phyloP scores from a whole-genome alignment of 1,284 basidiomycete genomes.

The Kwoniella shivajii region DNA sequence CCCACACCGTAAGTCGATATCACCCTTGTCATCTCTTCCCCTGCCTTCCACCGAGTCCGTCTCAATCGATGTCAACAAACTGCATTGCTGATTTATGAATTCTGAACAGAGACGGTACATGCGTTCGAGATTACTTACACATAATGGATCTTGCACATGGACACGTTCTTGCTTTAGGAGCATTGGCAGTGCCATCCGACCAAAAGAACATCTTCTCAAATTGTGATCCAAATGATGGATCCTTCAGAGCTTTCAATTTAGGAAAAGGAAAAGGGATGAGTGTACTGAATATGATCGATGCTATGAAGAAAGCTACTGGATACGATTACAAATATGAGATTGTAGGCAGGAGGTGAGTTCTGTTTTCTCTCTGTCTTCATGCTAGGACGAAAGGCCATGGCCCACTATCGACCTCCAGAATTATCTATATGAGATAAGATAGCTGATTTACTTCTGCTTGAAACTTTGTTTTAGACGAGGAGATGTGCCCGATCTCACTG shows the following conservation, averaged over 20 bases:
- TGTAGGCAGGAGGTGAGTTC: constrained; percentile 77
- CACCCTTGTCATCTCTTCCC: not conserved
- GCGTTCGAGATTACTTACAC: constrained; percentile 97
- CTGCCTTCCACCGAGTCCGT: no score
- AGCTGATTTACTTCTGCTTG: not conserved
- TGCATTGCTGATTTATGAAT: no score
- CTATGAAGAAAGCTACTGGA: constrained; percentile 90
- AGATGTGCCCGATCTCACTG: constrained; percentile 96
- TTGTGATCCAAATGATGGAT: constrained; percentile 53
- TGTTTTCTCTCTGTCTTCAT: not conserved
- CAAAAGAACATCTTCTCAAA: constrained; percentile 48
- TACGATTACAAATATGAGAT: constrained; percentile 87
- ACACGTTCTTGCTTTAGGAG: constrained; percentile 89
- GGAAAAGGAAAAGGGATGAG: constrained; percentile 91
- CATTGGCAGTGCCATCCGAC: constrained; percentile 54
- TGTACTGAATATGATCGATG: constrained; percentile 91
- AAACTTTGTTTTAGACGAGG: constrained; percentile 63
- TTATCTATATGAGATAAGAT: not conserved
- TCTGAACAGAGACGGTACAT: constrained; percentile 87
- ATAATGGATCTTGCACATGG: constrained; percentile 93
- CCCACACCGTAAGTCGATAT: constrained; percentile 73
- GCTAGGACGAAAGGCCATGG: no score
- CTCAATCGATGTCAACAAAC: no score
- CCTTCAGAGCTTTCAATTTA: constrained; percentile 93
- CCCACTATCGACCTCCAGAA: no score